Conservation (phyloP, 306 rosid species). For the Cicer arietinum region DNA sequence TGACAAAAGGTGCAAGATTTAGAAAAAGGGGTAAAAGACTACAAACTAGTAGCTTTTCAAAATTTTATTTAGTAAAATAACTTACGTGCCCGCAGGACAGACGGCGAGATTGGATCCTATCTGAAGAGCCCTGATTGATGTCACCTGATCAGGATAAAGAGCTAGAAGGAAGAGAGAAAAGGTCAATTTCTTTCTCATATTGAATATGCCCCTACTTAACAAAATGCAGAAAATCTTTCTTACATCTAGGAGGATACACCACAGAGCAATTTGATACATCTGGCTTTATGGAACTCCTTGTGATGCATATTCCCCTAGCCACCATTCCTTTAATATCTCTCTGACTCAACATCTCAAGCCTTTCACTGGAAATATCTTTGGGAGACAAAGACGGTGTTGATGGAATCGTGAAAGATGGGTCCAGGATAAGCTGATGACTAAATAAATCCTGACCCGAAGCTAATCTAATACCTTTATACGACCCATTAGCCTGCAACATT, state of each 20-base stretch:
- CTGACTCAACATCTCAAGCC: constrained; percentile 52
- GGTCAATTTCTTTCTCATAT: constrained; percentile 25
- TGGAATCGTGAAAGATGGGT: constrained; percentile 68
- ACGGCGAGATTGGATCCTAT: constrained; percentile 75
- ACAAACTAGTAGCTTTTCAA: background rate
- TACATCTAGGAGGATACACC: constrained; percentile 91
- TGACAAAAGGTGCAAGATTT: constrained; percentile 17
- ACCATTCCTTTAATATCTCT: constrained; percentile 62
- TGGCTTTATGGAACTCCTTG: constrained; percentile 69
- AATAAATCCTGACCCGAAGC: constrained; percentile 85
- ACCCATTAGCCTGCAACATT: constrained; percentile 62
- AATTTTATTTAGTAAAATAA: constrained; percentile 27
- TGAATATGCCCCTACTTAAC: constrained; percentile 22
- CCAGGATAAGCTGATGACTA: constrained; percentile 75
- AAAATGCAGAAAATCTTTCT: constrained; percentile 47
- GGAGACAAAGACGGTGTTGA: constrained; percentile 50
- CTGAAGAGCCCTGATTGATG: constrained; percentile 81
- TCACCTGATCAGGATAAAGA: constrained; percentile 76
- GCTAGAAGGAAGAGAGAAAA: constrained; percentile 54
- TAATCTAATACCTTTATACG: constrained; percentile 83
- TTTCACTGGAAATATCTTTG: constrained; percentile 47
- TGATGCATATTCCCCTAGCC: constrained; percentile 93
- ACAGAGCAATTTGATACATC: constrained; percentile 65
- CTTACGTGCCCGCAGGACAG: constrained; percentile 90
- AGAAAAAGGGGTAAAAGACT: constrained; percentile 8